Base-by-base conservation (phyloP, 1,139 yeast genomes). In the Kazachstania sp. region DNA sequence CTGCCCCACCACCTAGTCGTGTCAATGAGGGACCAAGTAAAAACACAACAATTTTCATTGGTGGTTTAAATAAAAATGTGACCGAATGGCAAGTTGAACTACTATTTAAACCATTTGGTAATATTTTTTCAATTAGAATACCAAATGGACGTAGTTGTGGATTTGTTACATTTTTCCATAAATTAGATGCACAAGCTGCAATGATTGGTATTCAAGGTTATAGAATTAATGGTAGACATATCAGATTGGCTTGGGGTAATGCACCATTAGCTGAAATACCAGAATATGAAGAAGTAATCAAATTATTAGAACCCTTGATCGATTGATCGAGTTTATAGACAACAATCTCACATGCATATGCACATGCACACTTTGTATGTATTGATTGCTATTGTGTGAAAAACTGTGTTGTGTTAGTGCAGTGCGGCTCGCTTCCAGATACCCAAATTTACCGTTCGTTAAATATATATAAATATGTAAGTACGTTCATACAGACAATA, bases 91-190 rank as follows among this genome's bases (percentile, higher is more conserved):
- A 88, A 37, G 69, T 90, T 44, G 76, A 81, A 54, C 72, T 85
- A 4, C 73, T 83, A 45, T 88, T 88, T 68, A 81, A 81, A 58
- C 86, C 94, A 13, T 90, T 86, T 70, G 97, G 97, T 29, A 76
- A 77, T 46, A 85, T 90, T 53, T 77, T 83, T 47, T 87, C 85
- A 59, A 92, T 88, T 45, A 86, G 87, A 63, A 86, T 88, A 44
- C 96, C 96, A 11, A 81, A 83, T 4, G 95, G 95, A 15, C 95
- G 95, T 15, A 94, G 94, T 49, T 88, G 97, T 68, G 97, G 96
- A 1, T 90, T 88, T 69, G 90, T 88, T 48, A 94, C 86, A 65
- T 88, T 81, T 63, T 75, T 81, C 29, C 77, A 79, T 39, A 74
- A 95, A 49, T 83, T 81, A 53, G 85, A 87, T 54, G 97, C 97